Evolutionary conservation across 208 protist genomes (phyloP).

Genomic region (Trichomonas tenax): DNA sequence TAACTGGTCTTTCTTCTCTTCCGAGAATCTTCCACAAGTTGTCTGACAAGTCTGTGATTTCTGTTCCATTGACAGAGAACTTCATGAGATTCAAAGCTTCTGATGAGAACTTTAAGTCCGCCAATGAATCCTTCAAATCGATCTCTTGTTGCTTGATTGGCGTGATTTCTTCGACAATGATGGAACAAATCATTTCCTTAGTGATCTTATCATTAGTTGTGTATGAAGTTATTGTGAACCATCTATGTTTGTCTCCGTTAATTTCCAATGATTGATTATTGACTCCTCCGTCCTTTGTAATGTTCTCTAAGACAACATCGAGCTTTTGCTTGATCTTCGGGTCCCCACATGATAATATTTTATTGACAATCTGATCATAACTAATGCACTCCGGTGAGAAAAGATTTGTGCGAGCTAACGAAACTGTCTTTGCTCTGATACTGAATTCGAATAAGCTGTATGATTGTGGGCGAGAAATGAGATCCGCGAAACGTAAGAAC

Average conservation of each 20-base stretch:
- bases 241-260: not conserved
- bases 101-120: not conserved
- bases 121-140: not conserved
- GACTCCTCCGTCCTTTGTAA: not conserved
- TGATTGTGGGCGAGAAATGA: not conserved
- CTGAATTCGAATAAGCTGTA: not conserved
- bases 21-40: not conserved
- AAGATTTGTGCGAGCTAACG: not conserved
- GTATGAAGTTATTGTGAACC: not conserved
- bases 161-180: not conserved
- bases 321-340: not conserved
- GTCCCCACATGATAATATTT: not conserved
- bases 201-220: not conserved
- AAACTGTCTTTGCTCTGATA: not conserved
- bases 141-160: not conserved
- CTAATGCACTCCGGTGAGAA: not conserved
- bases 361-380: not conserved
- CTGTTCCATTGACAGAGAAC: not conserved
- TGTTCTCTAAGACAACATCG: not conserved
- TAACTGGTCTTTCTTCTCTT: not conserved
- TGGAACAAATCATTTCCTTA: not conserved
- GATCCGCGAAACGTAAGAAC: not conserved
- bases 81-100: not conserved
- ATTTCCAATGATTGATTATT: not conserved
- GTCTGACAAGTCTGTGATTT: not conserved